Percentiles rank a stretch among this genome's conserved stretches.
Evolutionary conservation across 2,329 filamentous ascomycete species (phyloP).

Genomic region (Periglandula ipomoeae): DNA sequence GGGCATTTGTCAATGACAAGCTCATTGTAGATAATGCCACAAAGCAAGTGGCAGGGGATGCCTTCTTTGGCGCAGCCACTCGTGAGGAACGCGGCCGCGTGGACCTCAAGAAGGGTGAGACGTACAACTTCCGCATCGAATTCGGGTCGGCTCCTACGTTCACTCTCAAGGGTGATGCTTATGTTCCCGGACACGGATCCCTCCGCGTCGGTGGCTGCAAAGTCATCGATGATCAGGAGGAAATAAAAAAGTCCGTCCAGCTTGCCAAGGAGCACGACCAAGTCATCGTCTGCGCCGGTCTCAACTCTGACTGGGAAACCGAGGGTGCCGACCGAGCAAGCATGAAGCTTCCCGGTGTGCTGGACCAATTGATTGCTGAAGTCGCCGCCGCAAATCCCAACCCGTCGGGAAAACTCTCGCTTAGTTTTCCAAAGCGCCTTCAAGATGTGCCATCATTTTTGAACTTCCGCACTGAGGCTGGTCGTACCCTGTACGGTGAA

Average conservation of each 20-base stretch:
- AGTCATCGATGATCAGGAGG: slow-evolving; percentile 45
- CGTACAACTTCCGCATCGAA: slow-evolving; percentile 49
- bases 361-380: slow-evolving; percentile 59
- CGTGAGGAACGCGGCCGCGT: slow-evolving; percentile 52
- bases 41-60: slow-evolving; percentile 51
- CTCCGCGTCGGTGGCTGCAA: slow-evolving; percentile 54
- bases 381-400: slow-evolving; percentile 61
- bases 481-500: slow-evolving; percentile 67
- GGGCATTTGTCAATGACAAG: slow-evolving; percentile 52
- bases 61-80: slow-evolving; percentile 57
- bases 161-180: slow-evolving; percentile 40
- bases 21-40: slow-evolving; percentile 58
- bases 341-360: slow-evolving; percentile 65
- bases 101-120: slow-evolving; percentile 47
- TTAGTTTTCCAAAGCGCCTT: slow-evolving; percentile 59
- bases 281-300: slow-evolving; percentile 67
- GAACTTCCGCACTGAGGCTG: slow-evolving; percentile 63
- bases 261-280: slow-evolving; percentile 64
- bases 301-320: slow-evolving; percentile 75
- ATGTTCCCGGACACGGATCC: slow-evolving; percentile 48
- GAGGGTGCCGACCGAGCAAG: slow-evolving; percentile 71
- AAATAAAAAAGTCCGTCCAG: slow-evolving; percentile 57
- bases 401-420: slow-evolving; percentile 64
- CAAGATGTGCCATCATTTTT: slow-evolving; percentile 68
- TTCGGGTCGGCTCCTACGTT: slow-evolving; percentile 51